phyloP scores from a whole-genome alignment of 2,329 filamentous ascomycete genomes.

The Curvularia spicifera region DNA sequence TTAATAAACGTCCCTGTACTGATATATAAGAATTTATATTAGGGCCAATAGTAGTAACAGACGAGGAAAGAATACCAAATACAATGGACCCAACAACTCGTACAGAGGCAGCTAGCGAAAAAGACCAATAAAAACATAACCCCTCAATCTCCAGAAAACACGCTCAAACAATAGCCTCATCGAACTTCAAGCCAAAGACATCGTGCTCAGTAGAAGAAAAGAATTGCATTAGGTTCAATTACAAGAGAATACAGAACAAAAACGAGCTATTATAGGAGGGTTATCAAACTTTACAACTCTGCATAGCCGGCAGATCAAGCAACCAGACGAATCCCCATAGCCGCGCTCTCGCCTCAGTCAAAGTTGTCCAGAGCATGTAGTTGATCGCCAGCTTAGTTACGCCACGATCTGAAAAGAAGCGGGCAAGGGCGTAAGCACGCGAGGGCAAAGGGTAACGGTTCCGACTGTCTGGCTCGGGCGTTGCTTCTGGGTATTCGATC shows the following conservation, averaged over 20 bases:
- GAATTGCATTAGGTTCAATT: not conserved
- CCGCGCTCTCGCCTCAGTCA: slow-evolving; percentile 17
- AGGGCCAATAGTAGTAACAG: not conserved
- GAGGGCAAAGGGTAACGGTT: not conserved
- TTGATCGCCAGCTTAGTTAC: slow-evolving; percentile 7
- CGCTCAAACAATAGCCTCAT: not conserved
- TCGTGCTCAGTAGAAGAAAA: not conserved
- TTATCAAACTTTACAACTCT: not conserved
- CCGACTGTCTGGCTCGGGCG: not conserved
- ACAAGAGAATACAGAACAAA: not conserved
- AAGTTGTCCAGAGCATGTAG: slow-evolving; percentile 10
- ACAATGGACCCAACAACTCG: not conserved
- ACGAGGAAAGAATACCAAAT: not conserved
- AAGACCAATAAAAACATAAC: not conserved
- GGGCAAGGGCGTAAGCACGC: not conserved
- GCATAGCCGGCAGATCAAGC: not conserved
- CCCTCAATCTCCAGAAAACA: not conserved
- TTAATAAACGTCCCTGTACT: not conserved
- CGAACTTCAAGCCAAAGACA: not conserved
- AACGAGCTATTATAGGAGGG: not conserved
- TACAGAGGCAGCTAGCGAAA: not conserved
- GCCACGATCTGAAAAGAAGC: slow-evolving; percentile 4
- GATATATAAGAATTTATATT: not conserved
- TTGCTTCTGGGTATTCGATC: slow-evolving; percentile 14
- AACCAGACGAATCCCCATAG: slow-evolving; percentile 23